Evolutionary conservation across 345 rosid species (phyloP).

Genomic region (Sisymbrium altissimum): DNA sequence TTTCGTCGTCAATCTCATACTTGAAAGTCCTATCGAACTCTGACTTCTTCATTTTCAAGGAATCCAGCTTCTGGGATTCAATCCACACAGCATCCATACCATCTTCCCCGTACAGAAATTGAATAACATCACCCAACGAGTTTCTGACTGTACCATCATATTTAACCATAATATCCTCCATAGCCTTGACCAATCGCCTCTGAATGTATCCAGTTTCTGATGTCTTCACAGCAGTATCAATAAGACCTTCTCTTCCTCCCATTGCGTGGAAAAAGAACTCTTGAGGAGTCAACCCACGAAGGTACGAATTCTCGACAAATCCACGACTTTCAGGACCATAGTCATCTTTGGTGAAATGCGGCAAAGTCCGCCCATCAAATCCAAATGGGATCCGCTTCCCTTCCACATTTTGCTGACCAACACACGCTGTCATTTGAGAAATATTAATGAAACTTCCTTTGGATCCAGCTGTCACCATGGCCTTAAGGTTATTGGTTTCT

Average conservation of each 20-base stretch:
- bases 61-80: conserved; percentile 89
- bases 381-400: conserved; percentile 98
- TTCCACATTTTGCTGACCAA: conserved; percentile 99
- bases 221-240: conserved; percentile 98
- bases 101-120: conserved; percentile 98
- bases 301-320: conserved; percentile 94
- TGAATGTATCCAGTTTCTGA: conserved; percentile 99
- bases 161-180: conserved; percentile 99
- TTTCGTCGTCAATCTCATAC: conserved; percentile 78
- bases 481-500: conserved; percentile 96
- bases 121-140: conserved; percentile 95
- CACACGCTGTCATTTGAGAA: conserved; percentile 99
- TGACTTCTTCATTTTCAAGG: conserved; percentile 78
- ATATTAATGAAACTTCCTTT: conserved; percentile 98
- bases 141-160: conserved; percentile 98
- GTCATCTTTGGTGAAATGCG: conserved; percentile 96
- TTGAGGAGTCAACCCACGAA: conserved; percentile 97
- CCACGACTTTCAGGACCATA: conserved; percentile 99
- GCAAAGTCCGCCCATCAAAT: conserved; percentile 82
- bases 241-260: conserved; percentile 99
- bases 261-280: conserved; percentile 99
- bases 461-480: conserved; percentile 99
- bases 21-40: conserved; percentile 78
- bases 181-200: conserved; percentile 96
- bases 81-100: conserved; percentile 99